phyloP scores from a whole-genome alignment of 306 rosid species.

The Vachellia pachyceras region DNA sequence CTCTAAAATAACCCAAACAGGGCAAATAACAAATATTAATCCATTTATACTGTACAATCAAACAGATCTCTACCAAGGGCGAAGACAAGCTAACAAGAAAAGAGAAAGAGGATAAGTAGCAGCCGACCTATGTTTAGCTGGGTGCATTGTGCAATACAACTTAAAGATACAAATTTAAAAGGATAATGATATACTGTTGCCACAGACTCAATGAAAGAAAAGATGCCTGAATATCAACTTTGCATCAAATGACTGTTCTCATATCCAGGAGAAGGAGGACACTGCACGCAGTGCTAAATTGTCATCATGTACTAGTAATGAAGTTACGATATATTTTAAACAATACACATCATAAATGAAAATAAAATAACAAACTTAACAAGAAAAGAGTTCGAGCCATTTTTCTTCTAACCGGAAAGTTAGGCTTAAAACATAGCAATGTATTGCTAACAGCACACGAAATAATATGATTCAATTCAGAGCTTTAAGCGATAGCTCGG shows the following conservation, averaged over 20 bases:
- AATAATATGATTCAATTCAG: constrained; percentile 12
- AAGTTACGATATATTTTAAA: neutral
- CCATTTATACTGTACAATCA: neutral
- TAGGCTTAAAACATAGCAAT: neutral
- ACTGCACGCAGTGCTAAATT: neutral
- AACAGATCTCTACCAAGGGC: neutral
- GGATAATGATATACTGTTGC: neutral
- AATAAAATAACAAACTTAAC: neutral
- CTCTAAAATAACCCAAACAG: neutral
- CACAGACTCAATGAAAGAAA: neutral
- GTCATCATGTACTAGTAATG: neutral
- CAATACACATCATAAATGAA: neutral
- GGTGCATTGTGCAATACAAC: too few species aligned
- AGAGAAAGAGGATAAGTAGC: neutral
- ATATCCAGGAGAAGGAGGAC: constrained; percentile 26
- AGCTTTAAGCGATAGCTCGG: constrained; percentile 31
- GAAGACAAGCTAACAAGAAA: neutral
- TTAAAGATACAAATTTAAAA: constrained; percentile 4
- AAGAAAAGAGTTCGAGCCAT: neutral
- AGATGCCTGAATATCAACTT: neutral
- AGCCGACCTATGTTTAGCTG: constrained; percentile 6
- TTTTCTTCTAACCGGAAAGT: neutral
- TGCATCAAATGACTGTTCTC: neutral
- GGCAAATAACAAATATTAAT: neutral
- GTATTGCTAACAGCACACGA: neutral